Base-by-base conservation (phyloP, 2,329 filamentous ascomycete species). In the Trichoderma sp. region DNA sequence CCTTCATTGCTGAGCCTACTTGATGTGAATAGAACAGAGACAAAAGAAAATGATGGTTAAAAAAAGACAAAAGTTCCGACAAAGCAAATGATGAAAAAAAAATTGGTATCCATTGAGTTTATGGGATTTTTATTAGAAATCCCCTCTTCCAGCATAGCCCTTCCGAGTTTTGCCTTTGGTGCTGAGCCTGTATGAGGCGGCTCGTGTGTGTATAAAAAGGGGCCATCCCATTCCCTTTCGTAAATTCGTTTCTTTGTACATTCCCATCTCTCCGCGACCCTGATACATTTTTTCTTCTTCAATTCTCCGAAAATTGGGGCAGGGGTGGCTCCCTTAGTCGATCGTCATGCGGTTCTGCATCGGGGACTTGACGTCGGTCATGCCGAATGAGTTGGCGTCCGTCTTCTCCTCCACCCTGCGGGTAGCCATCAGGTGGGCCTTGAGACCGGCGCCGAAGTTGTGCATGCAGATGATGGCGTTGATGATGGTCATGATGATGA, bases 381-480 rank as follows among this genome's bases (percentile, higher is more conserved):
- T 73, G 73, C 78, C 82, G 73, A 86, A 85, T 50, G 84, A 85
- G 74, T 84, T 83, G 39, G 78, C 75, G 65, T 86, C 83, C 30
- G 81, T 79, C 77, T 85, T 85, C 75, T 87, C 84, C 55, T 83
- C 79, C 50, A 80, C 76, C 55, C 77, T 75, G 58, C 74, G 75
- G 47, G 73, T 81, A 73, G 83, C 84, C 71, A 88, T 83, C 66
- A 99, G 85, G 75, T 98, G 93, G 10, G 88, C 88, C 81, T 96
- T 97, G 67, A 99, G 82, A 9, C 95, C 95, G 69, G 89, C 89
- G 77, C 90, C 86, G 79, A 98, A 99, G 80, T 98, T 98, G 77
- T 85, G 81, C 78, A 92, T 93, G 83, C 94, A 98, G 72, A 94
- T 83, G 73, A 90, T 87, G 45, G 92, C 93, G 71, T 96, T 93